phyloP scores from a whole-genome alignment of 208 protist genomes.

The Entamoeba histolytica region DNA sequence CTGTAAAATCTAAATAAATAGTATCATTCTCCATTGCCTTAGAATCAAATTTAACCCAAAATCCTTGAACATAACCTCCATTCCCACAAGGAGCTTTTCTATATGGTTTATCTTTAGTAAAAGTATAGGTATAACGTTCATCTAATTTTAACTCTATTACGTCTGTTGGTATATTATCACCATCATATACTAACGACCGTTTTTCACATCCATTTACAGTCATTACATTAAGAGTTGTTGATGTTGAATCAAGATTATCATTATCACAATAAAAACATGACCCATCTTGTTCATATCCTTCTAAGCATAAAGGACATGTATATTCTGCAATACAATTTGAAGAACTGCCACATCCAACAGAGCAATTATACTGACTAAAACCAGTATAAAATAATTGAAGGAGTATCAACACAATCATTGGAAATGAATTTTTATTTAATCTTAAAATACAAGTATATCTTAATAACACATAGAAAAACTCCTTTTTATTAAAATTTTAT shows the following conservation, averaged over 20 bases:
- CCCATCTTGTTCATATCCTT: background rate
- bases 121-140: background rate
- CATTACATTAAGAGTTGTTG: background rate
- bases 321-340: background rate
- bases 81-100: background rate
- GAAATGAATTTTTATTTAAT: too few relatives aligned
- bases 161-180: background rate
- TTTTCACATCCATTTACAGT: background rate
- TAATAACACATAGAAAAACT: too few relatives aligned
- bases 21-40: background rate
- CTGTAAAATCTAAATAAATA: background rate
- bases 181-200: background rate
- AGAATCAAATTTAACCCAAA: background rate
- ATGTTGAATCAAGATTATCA: background rate
- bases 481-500: too few relatives aligned
- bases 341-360: background rate
- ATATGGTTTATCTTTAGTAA: background rate
- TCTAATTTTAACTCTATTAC: background rate
- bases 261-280: background rate
- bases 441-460: too few relatives aligned
- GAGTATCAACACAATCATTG: too few relatives aligned
- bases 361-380: background rate
- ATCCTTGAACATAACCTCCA: background rate
- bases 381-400: too few relatives aligned
- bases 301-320: background rate